Conservation (phyloP, 305 asterid genomes). For the Solanum chacoense region DNA sequence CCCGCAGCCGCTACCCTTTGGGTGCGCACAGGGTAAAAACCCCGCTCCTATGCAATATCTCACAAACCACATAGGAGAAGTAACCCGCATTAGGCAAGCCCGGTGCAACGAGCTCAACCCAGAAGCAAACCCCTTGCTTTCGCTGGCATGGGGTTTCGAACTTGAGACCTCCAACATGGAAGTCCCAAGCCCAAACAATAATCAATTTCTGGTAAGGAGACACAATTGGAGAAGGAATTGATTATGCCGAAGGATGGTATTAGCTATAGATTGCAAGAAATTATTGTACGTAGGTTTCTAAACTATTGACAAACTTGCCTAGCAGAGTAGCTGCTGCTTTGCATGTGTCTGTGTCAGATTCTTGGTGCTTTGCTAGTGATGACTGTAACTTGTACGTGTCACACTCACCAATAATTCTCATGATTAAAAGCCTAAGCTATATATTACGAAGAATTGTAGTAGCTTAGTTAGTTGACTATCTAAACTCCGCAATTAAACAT, state of each 20-base stretch:
- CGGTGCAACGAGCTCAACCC: no score
- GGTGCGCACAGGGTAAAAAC: no score
- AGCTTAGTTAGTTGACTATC: no score
- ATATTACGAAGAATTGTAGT: neutral
- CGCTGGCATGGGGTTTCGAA: no score
- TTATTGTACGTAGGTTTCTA: neutral
- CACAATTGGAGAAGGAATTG: neutral
- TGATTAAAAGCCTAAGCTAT: constrained; percentile 4
- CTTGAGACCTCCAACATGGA: no score
- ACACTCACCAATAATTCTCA: constrained; percentile 9
- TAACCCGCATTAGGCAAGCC: no score
- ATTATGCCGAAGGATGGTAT: neutral
- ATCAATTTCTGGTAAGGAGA: neutral
- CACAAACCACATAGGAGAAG: no score
- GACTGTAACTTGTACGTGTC: constrained; percentile 21
- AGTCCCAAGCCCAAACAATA: neutral
- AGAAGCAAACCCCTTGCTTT: no score
- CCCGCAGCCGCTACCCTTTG: no score
- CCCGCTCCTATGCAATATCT: no score
- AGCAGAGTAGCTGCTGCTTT: neutral
- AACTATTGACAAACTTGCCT: neutral
- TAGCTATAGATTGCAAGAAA: neutral
- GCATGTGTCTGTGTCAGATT: neutral
- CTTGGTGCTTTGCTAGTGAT: neutral
- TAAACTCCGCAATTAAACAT: constrained; percentile 11